Conservation (phyloP, 2,329 filamentous ascomycete species). For the Penicillium frequentans region DNA sequence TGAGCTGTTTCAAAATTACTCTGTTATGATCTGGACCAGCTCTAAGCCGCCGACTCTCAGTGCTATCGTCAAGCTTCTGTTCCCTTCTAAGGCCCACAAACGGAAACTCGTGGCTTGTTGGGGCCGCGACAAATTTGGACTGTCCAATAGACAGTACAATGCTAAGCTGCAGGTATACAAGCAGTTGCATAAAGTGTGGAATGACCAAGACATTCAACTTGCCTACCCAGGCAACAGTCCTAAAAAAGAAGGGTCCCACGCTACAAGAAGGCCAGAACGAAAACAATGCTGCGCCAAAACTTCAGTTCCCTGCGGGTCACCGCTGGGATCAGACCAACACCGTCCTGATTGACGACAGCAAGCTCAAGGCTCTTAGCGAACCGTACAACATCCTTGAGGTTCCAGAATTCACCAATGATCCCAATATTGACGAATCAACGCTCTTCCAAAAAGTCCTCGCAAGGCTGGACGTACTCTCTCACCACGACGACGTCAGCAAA, state of each 20-base stretch:
- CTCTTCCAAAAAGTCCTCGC: constrained; percentile 53
- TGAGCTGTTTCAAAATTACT: constrained; percentile 73
- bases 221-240: constrained; percentile 37
- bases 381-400: constrained; percentile 80
- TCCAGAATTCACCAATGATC: constrained; percentile 66
- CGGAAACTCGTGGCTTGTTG: constrained; percentile 67
- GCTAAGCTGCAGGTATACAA: constrained; percentile 86
- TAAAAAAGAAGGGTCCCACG: neutral
- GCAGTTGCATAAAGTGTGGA: constrained; percentile 73
- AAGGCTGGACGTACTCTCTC: constrained; percentile 54
- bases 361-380: constrained; percentile 76
- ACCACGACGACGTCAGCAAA: constrained; percentile 50
- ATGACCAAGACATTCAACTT: constrained; percentile 42
- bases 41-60: constrained; percentile 72
- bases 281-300: neutral
- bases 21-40: constrained; percentile 88
- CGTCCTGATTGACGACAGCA: constrained; percentile 81
- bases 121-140: constrained; percentile 73
- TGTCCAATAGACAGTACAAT: constrained; percentile 65
- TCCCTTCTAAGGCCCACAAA: constrained; percentile 57
- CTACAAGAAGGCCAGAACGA: constrained; percentile 29
- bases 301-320: constrained; percentile 46
- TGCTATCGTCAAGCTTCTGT: constrained; percentile 57
- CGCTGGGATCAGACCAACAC: constrained; percentile 83
- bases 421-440: constrained; percentile 41